Conservation (phyloP, 1,284 basidiomycete genomes). For the Phylloporus sp. region DNA sequence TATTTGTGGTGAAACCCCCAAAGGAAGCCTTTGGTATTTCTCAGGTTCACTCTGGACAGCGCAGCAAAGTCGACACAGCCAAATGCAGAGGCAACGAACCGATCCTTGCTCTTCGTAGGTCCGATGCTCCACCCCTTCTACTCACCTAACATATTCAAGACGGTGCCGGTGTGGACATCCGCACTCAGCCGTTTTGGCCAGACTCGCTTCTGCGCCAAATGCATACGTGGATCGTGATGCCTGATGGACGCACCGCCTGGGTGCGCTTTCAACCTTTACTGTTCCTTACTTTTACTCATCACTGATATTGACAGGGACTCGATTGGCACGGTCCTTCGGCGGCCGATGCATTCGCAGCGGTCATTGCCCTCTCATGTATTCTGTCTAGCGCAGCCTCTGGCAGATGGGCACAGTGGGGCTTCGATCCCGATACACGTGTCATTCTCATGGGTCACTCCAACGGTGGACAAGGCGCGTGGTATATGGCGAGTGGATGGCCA, state of each 20-base stretch:
- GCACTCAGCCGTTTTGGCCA: constrained; percentile 62
- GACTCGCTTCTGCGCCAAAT: constrained; percentile 64
- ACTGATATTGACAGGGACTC: constrained; percentile 61
- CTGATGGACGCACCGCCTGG: constrained; percentile 79
- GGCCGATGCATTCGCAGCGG: constrained; percentile 63
- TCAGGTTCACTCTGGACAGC: neutral
- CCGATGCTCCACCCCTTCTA: constrained; percentile 1
- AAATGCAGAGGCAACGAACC: constrained; percentile 49
- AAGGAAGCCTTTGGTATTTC: constrained; percentile 27
- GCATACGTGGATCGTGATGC: constrained; percentile 75
- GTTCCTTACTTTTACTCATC: neutral
- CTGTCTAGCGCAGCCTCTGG: constrained; percentile 41
- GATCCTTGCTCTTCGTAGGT: constrained; percentile 76
- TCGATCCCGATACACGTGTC: constrained; percentile 51
- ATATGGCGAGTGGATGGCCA: constrained; percentile 77
- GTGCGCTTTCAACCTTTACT: constrained; percentile 43
- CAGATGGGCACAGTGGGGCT: constrained; percentile 53
- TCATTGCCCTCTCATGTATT: constrained; percentile 62
- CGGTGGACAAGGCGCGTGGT: constrained; percentile 91
- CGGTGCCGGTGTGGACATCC: constrained; percentile 80
- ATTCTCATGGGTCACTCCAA: constrained; percentile 89
- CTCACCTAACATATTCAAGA: constrained; percentile 50
- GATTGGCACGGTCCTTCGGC: constrained; percentile 87
- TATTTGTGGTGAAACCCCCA: constrained; percentile 68
- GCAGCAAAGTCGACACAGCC: neutral